Evolutionary conservation across 2,329 filamentous ascomycete species (phyloP).

Genomic region (Talaromyces sp.): DNA sequence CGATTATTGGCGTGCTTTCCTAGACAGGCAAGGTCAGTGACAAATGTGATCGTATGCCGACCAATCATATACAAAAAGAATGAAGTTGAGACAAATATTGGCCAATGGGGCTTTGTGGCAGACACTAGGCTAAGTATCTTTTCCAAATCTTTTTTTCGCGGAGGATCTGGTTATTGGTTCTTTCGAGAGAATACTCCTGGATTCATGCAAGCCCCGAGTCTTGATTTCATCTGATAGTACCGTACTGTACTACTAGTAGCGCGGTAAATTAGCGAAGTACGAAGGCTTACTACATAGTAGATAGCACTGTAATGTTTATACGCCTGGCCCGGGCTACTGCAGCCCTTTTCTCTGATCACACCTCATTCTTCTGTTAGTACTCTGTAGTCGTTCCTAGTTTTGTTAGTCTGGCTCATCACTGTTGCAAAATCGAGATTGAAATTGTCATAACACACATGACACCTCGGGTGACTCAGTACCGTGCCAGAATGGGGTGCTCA

Average conservation of each 20-base stretch:
- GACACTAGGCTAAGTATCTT: not conserved
- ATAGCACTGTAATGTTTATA: not conserved
- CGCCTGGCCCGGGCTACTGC: not conserved
- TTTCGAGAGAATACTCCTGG: conserved; percentile 1
- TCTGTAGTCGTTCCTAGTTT: not conserved
- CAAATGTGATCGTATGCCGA: not conserved
- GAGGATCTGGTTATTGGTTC: not conserved
- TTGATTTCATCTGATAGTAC: not conserved
- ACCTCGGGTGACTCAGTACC: conserved; percentile 3
- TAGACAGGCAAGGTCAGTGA: not conserved
- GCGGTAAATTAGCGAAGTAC: too few species aligned
- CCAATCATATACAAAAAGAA: not conserved
- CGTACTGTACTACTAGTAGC: too few species aligned
- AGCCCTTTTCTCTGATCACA: conserved; percentile 11
- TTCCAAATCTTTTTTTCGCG: not conserved
- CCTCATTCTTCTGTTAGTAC: not conserved
- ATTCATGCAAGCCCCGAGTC: not conserved
- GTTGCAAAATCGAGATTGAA: not conserved
- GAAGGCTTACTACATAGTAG: not conserved
- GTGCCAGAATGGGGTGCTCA: not conserved
- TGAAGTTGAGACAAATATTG: not conserved
- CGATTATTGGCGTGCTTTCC: conserved; percentile 1
- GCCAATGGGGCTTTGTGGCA: not conserved
- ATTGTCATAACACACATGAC: conserved; percentile 2
- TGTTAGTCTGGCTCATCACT: not conserved